Evolutionary conservation across 148 eudicot species (phyloP).

Genomic region (Rhododendron henanense): DNA sequence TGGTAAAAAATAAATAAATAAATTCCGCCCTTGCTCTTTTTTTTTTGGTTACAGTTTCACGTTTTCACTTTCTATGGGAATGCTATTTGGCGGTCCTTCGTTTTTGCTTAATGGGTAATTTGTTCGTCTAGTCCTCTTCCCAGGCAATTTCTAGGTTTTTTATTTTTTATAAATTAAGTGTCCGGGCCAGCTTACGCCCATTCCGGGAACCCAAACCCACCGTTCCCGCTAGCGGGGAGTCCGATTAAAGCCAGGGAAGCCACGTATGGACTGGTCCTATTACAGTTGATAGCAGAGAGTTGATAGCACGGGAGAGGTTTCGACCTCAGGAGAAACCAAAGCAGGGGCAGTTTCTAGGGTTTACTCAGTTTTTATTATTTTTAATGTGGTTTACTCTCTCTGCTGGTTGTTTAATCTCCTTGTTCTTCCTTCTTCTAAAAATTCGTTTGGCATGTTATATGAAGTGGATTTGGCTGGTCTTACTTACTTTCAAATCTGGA

Average conservation of each 20-base stretch:
- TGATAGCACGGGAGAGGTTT: too few species aligned
- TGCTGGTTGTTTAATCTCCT: neutral
- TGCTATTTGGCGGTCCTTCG: neutral
- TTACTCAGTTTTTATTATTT: neutral
- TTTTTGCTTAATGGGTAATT: neutral
- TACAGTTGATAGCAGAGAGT: neutral
- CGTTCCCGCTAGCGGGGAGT: neutral
- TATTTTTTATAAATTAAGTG: neutral
- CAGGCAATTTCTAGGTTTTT: neutral
- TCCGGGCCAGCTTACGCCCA: neutral
- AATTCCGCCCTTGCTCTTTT: neutral
- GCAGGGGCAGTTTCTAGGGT: neutral
- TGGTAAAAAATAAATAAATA: conserved; percentile 31
- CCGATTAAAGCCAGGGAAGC: neutral
- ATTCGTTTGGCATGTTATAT: too few species aligned
- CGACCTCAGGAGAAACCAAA: neutral
- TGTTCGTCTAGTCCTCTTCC: neutral
- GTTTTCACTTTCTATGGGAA: neutral
- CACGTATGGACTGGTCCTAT: neutral
- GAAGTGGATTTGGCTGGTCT: neutral
- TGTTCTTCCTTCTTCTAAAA: neutral
- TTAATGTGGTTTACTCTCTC: neutral
- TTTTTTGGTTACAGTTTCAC: neutral
- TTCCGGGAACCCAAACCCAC: neutral
- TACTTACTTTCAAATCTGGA: neutral